Percentiles rank a stretch among this genome's conserved stretches.
Evolutionary conservation across 495 filamentous ascomycete genomes (phyloP).

Genomic region (Glonium stellatum): DNA sequence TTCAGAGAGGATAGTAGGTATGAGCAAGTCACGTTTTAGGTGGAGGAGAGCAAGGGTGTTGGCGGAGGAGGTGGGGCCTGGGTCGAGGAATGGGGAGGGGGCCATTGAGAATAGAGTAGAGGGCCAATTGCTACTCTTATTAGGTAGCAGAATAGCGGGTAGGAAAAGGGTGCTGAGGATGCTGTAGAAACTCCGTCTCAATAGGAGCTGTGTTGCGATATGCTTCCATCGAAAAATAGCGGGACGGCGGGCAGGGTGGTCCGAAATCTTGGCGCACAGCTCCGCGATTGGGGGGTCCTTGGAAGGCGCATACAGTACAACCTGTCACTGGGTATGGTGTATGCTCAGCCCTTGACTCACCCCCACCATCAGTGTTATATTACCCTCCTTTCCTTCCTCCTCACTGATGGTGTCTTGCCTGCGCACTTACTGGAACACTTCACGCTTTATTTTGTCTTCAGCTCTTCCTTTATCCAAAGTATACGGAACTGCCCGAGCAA

Average conservation of each 20-base stretch:
- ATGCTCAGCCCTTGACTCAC: conserved; percentile 16
- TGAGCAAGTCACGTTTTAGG: conserved; percentile 71
- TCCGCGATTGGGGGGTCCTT: too few species aligned
- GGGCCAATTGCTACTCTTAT: neutral
- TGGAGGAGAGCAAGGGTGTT: conserved; percentile 69
- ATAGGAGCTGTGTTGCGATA: neutral
- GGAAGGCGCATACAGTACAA: too few species aligned
- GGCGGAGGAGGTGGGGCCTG: conserved; percentile 47
- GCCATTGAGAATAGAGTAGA: neutral
- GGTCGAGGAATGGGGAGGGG: conserved; percentile 67
- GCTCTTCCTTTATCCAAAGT: neutral
- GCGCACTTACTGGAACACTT: neutral
- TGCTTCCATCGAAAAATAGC: too few species aligned
- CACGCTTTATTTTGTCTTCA: neutral
- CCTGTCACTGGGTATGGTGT: too few species aligned
- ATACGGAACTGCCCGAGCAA: conserved; percentile 20
- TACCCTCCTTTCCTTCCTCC: conserved; percentile 7
- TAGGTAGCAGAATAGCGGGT: neutral
- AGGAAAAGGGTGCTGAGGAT: neutral
- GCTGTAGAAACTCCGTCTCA: neutral
- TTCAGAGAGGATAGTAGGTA: conserved; percentile 58
- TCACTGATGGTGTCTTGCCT: conserved; percentile 21
- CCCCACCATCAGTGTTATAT: neutral
- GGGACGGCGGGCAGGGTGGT: neutral
- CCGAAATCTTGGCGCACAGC: conserved; percentile 19